Base-by-base conservation (phyloP, 768 basidiomycete genomes). In the Lenzites betulinus region DNA sequence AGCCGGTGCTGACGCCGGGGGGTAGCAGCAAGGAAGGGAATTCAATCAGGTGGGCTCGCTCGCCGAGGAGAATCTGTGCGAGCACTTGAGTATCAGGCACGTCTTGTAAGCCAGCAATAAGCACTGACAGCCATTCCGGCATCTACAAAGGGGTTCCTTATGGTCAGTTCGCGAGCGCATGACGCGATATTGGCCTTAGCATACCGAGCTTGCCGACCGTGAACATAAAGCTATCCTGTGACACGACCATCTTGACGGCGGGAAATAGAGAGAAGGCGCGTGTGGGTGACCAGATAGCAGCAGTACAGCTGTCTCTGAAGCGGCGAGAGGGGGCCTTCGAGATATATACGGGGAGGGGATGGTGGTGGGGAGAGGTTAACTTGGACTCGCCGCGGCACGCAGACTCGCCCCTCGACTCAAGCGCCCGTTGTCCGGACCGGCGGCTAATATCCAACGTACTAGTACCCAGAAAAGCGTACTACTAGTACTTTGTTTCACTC, bases 21-120 rank as follows among this genome's bases (percentile, higher is more conserved):
- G 97, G 97, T 7, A 98, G 79, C 1, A 98, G 83, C 39, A 99
- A 81, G 0, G 97, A 98, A 1, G 97, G 97, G 73, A 98, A 99
- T 75, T 99, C 96, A 67, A 99, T 96, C 36, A 98, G 82, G 70
- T 98, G 96, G 18, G 95, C 95, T 43, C 93, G 85, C 73, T 93
- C 93, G 16, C 96, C 95, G 15, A 98, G 82, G 1, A 96, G 83
- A 65, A 97, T 95, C 93, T 94, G 71, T 36, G 18, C 15, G 47
- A 55, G 58, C 58, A 54, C 36, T 42, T 51, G 28, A 55, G 26
- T 48, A 51, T 58, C 26, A 44, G 46, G 25, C 30, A 33, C 49
- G 39, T 48, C 65, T 78, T 69, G 33, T 23, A 22, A n/a, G 1
- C 9, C 15, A 26, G 33, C 1, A 54, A 39, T 46, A 16, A 33